Base-by-base conservation (phyloP, 2,329 filamentous ascomycete species). In the Dactylonectria macrodidyma region DNA sequence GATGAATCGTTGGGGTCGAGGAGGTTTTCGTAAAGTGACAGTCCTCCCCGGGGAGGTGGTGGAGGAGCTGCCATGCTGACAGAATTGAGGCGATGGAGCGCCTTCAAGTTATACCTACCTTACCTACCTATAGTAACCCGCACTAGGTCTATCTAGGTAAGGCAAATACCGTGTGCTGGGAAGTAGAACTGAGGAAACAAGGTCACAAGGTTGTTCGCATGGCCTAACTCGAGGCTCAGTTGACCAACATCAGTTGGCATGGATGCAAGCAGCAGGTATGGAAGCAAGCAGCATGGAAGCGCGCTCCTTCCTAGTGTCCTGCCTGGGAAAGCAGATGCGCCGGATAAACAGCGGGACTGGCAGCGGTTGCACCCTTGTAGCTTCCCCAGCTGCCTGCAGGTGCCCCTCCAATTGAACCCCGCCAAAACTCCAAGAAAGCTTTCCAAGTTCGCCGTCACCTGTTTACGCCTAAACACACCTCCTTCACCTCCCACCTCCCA, bases 21-120 rank as follows among this genome's bases (percentile, higher is more conserved):
- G 50, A 97, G 88, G 79, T 97, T 93, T 62, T 93, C 95, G 79
- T 97, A 97, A 5, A 97, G 89, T 19, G 93, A 95, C 72, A 94
- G 84, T 65, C 87, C 86, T 64, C 84, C 81, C 54, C 80, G 78
- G 12, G 81, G 81, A 51, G 83, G 84, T 24, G 84, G 77, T 38
- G 74, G 75, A 64, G 78, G 75, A 66, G 75, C 77, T 67, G 80
- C 73, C 76, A 78, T 80, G 51, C 61, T 51, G 33, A 62, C 41
- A 26, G 48, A 58, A 60, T 65, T 60, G 54, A 33, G 57, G 44
- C 30, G 50, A 50, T 19, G 46, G 50, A 30, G 8, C 51, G 51
- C 22, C 30, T 14, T 19, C 44, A 19, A 48, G 47, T 12, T 57
- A 46, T 51, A 22, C 26, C 26, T 30, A 7, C 19, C 19, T 4